Base-by-base conservation (phyloP, 2,329 filamentous ascomycete genomes). In the Neofusicoccum parvum region DNA sequence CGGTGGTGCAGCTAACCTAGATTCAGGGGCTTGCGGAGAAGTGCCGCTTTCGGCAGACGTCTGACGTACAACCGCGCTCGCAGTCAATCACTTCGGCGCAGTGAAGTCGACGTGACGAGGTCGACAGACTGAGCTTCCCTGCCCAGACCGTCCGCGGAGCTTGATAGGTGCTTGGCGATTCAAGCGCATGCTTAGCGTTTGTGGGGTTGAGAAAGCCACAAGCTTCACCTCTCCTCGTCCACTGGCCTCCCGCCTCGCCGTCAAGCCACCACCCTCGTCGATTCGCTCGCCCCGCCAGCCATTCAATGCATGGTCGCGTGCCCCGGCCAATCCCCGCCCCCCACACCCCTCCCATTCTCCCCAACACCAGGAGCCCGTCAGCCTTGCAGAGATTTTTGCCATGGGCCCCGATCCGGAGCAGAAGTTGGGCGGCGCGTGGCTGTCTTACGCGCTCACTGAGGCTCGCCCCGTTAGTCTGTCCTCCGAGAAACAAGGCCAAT, bases 161-260 rank as follows among this genome's bases (percentile, higher is more conserved):
- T 48, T 48, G 41, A 60, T 37, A 27, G 56, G 27, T 37, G 56
- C 56, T 60, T 60, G 56, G 43, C 36, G 5, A 32, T 34, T 10
- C 39, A 34, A 46, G 37, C 39, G 54, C 17, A 27, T n/a, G 43
- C 56, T 60, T 60, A 60, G 41, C 27, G 15, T 60, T 60, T 60
- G 27, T 48, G 56, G 41, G 41, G 56, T 60, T 48, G 43, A 48
- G 7, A 10, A 37, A 43, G 53, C 53, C 53, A 17, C 20, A 58
- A 12, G 17, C 53, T n/a, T 32, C 37, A 12, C 9, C 53, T 4
- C 3, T 45, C 39, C 5, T 45, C 43, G 10, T 20, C 43, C 43
- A 45, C 43, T 45, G 43, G 43, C 43, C 37, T 39, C 14, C 14
- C 27, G 27, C 27, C n/a, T 45, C 43, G 43, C 43, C 15, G 17